phyloP scores from a whole-genome alignment of 2,329 filamentous ascomycete species.

The Pseudogymnoascus sp. region DNA sequence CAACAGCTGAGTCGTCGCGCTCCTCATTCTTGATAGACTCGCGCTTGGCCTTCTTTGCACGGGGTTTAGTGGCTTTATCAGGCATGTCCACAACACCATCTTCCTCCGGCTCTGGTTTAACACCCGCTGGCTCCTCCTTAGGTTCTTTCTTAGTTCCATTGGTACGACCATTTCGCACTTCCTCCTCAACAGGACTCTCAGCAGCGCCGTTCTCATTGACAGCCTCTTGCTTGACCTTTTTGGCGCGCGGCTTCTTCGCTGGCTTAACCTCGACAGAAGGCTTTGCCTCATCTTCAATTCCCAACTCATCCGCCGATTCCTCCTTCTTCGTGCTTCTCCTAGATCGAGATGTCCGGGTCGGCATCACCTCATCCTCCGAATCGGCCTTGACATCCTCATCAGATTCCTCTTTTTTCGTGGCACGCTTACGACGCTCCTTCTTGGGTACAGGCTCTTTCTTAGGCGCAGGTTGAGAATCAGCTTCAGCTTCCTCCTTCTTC shows the following conservation, averaged over 20 bases:
- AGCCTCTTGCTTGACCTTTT: slow-evolving; percentile 15
- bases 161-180: background rate
- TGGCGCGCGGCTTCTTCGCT: slow-evolving; percentile 21
- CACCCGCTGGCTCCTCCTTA: background rate
- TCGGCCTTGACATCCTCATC: slow-evolving; percentile 10
- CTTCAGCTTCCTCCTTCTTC: slow-evolving; percentile 8
- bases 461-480: background rate
- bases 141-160: background rate
- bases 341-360: slow-evolving; percentile 18
- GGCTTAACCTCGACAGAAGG: slow-evolving; percentile 8
- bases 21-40: slow-evolving; percentile 15
- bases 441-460: slow-evolving; percentile 3
- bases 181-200: slow-evolving; percentile 17
- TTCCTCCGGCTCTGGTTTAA: slow-evolving; percentile 12
- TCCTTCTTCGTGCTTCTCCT: slow-evolving; percentile 30
- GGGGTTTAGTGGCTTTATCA: slow-evolving; percentile 21
- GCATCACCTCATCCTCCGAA: slow-evolving; percentile 9
- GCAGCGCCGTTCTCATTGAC: background rate
- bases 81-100: slow-evolving; percentile 22
- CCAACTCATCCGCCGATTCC: slow-evolving; percentile 23
- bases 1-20: slow-evolving; percentile 15
- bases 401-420: slow-evolving; percentile 23
- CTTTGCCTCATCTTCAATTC: background rate
- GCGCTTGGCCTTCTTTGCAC: slow-evolving; percentile 30
- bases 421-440: slow-evolving; percentile 27